Evolutionary conservation across 1,139 yeast species (phyloP), one percentile per base, ranked within the genome.

Genomic region (Citeromyces hawaiiensis): DNA sequence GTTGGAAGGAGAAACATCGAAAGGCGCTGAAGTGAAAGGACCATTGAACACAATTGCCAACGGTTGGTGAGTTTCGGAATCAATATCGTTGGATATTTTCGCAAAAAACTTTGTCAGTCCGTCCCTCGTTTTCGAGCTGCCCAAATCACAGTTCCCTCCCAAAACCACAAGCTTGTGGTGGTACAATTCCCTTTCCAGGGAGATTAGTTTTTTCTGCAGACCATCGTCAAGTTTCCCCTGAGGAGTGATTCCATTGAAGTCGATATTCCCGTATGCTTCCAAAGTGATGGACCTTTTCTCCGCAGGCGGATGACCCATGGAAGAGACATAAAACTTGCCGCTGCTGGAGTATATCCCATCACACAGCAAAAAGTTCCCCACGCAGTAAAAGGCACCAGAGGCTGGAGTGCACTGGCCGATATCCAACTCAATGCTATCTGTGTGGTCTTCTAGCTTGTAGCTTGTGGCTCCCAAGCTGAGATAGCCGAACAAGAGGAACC

Each of bases 221-320:
- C 66, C 64, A 37, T 64, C 68, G 54, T 81, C 86, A 5, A 85
- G 64, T 45, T 83, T 72, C 10, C 64, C 58, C 43, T 43, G 45
- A 23, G 65, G 57, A 18, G 63, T 61, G n/a, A 82, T 64, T 1
- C 94, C 91, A 52, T 83, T 63, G 48, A 86, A 79, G 55, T 91
- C 97, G 18, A 85, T 53, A 48, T 81, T 71, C 1, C 96, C 96
- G 45, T 76, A 79, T 1, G 79, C 77, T 34, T 79, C 88, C 41
- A 78, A 54, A 0, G 93, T 68, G 1, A 52, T 56, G 13, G 70
- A 78, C 44, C 97, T 64, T 47, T 72, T 66, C 54, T 91, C 98
- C 2, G 87, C 81, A 0, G 94, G 88, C 1, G 98, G 98, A 44
- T 86, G 96, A 2, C 83, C 83, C 40, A 88, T 66, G 11, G 82